phyloP scores from a whole-genome alignment of 1,284 basidiomycete species.

The Porogramme epimiltina region DNA sequence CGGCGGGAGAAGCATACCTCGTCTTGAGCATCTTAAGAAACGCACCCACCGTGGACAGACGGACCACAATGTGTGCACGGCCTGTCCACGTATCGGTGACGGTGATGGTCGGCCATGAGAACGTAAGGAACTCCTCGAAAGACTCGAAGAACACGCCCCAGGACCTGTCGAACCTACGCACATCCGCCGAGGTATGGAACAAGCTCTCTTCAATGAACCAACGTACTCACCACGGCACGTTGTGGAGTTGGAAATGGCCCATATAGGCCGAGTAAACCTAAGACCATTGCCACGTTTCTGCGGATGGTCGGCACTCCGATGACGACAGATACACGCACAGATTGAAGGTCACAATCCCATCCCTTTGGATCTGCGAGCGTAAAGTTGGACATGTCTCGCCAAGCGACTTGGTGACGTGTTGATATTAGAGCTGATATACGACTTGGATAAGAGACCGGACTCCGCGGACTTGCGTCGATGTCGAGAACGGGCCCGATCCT shows the following conservation, averaged over 20 bases:
- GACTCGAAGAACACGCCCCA: constrained; percentile 83
- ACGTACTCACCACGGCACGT: constrained; percentile 62
- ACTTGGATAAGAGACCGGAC: neutral
- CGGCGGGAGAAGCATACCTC: constrained; percentile 43
- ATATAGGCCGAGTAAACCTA: constrained; percentile 85
- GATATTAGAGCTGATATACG: neutral
- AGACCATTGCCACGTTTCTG: neutral
- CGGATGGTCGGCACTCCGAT: neutral
- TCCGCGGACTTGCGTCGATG: no score
- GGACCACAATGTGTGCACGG: constrained; percentile 78
- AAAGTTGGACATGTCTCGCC: constrained; percentile 60
- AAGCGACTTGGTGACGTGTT: constrained; percentile 14
- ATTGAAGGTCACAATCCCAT: constrained; percentile 86
- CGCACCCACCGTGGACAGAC: constrained; percentile 66
- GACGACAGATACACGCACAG: constrained; percentile 44
- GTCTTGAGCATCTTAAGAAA: constrained; percentile 83
- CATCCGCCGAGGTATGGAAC: neutral
- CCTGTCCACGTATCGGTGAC: constrained; percentile 77
- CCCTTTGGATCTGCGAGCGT: constrained; percentile 76
- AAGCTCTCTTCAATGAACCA: neutral
- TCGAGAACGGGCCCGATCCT: no score
- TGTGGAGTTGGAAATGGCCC: constrained; percentile 77
- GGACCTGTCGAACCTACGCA: constrained; percentile 70
- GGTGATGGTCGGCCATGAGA: constrained; percentile 85
- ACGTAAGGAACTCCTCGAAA: constrained; percentile 81